Evolutionary conservation across 2,329 filamentous ascomycete species (phyloP).

Genomic region (Furcasterigmium furcatum): DNA sequence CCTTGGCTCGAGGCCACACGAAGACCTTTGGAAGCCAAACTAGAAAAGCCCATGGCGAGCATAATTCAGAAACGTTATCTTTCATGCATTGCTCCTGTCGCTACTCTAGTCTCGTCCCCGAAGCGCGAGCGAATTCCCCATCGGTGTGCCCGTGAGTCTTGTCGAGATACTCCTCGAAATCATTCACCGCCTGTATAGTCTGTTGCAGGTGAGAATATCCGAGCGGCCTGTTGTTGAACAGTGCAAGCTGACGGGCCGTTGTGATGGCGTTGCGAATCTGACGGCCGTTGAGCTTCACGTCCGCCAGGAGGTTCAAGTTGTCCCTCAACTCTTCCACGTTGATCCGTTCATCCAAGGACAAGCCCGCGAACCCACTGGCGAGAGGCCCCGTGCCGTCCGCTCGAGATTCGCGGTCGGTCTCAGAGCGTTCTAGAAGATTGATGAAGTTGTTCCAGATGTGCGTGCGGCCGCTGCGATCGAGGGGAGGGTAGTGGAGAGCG

Average conservation of each 20-base stretch:
- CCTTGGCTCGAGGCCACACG: too few species aligned
- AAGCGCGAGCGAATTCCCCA: background rate
- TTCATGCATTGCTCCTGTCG: too few species aligned
- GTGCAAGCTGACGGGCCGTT: background rate
- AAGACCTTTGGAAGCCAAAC: too few species aligned
- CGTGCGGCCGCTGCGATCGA: conserved; percentile 5
- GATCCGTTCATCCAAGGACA: background rate
- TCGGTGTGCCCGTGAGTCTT: background rate
- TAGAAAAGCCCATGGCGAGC: too few species aligned
- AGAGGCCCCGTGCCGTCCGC: too few species aligned
- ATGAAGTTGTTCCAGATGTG: conserved; percentile 9
- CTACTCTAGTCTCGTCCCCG: background rate
- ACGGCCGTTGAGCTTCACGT: background rate
- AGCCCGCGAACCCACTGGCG: background rate
- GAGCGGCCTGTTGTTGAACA: background rate
- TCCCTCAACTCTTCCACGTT: background rate
- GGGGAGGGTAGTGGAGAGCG: conserved; percentile 22
- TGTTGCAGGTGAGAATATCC: background rate
- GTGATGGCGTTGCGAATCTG: background rate
- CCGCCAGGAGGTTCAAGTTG: background rate
- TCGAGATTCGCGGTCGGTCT: too few species aligned
- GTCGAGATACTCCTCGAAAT: background rate
- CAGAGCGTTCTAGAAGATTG: conserved; percentile 1
- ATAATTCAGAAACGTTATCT: too few species aligned
- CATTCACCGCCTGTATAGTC: background rate